Conservation (phyloP, 257 asterid species). For the Solanum pimpinellifolium region DNA sequence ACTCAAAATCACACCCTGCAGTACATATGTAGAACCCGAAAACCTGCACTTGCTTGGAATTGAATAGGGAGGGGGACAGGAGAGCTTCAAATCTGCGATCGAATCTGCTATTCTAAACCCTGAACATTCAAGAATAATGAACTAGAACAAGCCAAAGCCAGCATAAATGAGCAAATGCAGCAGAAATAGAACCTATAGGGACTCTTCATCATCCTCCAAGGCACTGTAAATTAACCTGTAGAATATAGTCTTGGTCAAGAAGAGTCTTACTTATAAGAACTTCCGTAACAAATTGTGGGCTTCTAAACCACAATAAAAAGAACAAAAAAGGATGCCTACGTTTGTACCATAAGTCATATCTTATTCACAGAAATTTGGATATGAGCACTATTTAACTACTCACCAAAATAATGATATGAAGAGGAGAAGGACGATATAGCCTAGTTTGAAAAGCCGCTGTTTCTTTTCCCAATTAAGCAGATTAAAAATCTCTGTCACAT, state of each 20-base stretch:
- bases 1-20: background rate
- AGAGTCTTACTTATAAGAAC: background rate
- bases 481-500: slow-evolving; percentile 91
- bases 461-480: slow-evolving; percentile 78
- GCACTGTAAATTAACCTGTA: slow-evolving; percentile 79
- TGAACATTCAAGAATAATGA: background rate
- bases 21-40: background rate
- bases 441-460: slow-evolving; percentile 78
- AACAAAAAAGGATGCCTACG: background rate
- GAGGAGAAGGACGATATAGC: slow-evolving; percentile 54
- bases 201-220: slow-evolving; percentile 66
- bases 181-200: background rate
- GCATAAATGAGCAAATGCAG: background rate
- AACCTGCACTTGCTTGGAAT: background rate
- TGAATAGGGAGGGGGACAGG: background rate
- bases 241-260: background rate
- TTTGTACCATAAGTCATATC: background rate
- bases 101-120: background rate
- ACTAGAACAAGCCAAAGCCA: background rate
- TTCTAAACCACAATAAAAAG: background rate
- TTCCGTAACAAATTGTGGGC: background rate
- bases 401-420: slow-evolving; percentile 87
- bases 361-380: background rate
- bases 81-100: background rate
- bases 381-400: slow-evolving; percentile 3